Evolutionary conservation across 164 flowering plant genomes (phyloP).

Genomic region (Liquidambar formosana): DNA sequence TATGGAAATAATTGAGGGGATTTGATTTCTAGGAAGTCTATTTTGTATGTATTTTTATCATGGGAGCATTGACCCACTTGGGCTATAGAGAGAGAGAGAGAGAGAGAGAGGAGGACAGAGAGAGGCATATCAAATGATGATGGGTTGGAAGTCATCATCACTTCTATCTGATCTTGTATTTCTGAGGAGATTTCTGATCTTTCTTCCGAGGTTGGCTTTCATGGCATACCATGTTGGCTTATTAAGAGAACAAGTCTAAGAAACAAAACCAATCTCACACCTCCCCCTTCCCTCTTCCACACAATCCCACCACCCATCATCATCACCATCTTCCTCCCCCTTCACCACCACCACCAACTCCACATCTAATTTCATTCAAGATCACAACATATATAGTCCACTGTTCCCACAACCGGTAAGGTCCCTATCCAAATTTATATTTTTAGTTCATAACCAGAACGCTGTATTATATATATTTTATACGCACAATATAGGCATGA

Average conservation of each 20-base stretch:
- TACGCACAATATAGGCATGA: too few species aligned
- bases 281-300: too few species aligned
- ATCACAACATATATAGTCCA: conserved; percentile 3
- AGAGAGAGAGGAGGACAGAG: conserved; percentile 16
- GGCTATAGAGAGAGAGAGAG: too few species aligned
- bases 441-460: neutral
- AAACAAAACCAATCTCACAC: neutral
- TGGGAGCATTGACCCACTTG: conserved; percentile 46
- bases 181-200: conserved; percentile 23
- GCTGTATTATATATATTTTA: neutral
- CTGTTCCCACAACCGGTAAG: conserved; percentile 18
- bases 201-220: conserved; percentile 26
- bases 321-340: neutral
- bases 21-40: conserved; percentile 32
- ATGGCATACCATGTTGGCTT: conserved; percentile 30
- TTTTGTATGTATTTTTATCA: conserved; percentile 41
- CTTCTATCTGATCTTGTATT: conserved; percentile 27
- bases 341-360: conserved; percentile 7
- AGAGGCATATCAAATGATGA: conserved; percentile 26
- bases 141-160: conserved; percentile 31
- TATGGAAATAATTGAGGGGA: conserved; percentile 46
- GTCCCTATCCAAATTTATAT: conserved; percentile 2
- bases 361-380: neutral
- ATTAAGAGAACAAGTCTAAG: conserved; percentile 8
- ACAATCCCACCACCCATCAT: neutral